Conservation (phyloP, 139 green algal species). For the Tetraselmis chui region DNA sequence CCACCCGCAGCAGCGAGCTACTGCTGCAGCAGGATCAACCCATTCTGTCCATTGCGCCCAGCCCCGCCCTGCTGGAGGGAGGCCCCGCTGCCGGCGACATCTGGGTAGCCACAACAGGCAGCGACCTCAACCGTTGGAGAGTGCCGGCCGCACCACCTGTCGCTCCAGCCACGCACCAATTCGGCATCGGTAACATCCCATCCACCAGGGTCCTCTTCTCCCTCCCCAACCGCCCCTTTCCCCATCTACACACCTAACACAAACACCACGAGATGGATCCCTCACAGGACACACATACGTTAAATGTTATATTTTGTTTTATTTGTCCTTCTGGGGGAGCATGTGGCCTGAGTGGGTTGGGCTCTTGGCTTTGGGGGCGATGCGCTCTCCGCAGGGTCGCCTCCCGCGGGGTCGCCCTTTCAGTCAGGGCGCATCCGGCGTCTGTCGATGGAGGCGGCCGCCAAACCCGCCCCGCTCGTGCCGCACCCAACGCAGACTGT, state of each 20-base stretch:
- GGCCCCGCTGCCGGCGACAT: conserved; percentile 13
- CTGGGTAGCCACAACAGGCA: conserved; percentile 52
- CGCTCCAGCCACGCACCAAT: not conserved
- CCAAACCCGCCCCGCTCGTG: not conserved
- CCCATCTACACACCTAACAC: no score
- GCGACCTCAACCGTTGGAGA: conserved; percentile 23
- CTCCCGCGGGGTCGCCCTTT: not conserved
- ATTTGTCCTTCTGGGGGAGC: no score
- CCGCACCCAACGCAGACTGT: not conserved
- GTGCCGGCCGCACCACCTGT: not conserved
- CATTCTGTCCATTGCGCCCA: conserved; percentile 43
- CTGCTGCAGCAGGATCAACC: conserved; percentile 54
- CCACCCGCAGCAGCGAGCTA: conserved; percentile 57
- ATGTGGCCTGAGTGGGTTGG: no score
- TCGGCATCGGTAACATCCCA: not conserved
- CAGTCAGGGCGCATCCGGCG: not conserved
- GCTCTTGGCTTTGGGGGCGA: no score
- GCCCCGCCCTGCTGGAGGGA: not conserved
- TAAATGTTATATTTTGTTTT: no score
- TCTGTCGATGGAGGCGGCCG: not conserved
- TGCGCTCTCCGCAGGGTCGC: no score
- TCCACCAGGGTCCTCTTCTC: not conserved
- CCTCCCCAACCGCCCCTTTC: no score
- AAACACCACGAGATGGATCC: no score
- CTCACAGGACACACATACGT: no score